phyloP scores from a whole-genome alignment of 371 early-diverging fungal species.

The Haplosporangium sp. region DNA sequence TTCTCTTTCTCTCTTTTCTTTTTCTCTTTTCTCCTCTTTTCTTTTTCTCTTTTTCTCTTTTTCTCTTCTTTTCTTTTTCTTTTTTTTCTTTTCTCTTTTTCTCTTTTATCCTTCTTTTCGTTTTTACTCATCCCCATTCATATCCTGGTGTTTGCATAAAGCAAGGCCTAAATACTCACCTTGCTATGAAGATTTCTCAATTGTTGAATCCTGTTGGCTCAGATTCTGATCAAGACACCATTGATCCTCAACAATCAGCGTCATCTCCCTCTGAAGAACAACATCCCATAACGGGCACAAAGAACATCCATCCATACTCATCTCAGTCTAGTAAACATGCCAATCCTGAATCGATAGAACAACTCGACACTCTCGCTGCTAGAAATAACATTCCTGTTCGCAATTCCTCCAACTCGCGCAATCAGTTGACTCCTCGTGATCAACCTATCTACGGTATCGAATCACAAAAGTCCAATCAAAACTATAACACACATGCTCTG shows the following conservation, averaged over 20 bases:
- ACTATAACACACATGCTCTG: conserved; percentile 8
- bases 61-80: background rate
- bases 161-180: background rate
- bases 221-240: conserved; percentile 15
- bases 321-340: conserved; percentile 28
- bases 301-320: background rate
- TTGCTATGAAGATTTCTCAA: conserved; percentile 14
- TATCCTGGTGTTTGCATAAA: no score
- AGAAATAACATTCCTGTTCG: background rate
- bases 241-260: background rate
- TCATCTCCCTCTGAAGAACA: background rate
- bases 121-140: background rate
- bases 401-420: background rate
- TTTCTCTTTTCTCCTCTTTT: conserved; percentile 1
- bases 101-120: background rate
- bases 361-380: conserved; percentile 12
- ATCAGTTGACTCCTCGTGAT: no score
- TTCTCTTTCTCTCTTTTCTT: background rate
- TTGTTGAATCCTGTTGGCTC: conserved; percentile 19
- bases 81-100: background rate
- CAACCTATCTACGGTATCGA: no score
- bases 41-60: background rate
- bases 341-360: conserved; percentile 24
- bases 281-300: background rate
- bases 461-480: background rate